Conservation (phyloP, 257 asterid genomes). For the Linderniella brevidens region DNA sequence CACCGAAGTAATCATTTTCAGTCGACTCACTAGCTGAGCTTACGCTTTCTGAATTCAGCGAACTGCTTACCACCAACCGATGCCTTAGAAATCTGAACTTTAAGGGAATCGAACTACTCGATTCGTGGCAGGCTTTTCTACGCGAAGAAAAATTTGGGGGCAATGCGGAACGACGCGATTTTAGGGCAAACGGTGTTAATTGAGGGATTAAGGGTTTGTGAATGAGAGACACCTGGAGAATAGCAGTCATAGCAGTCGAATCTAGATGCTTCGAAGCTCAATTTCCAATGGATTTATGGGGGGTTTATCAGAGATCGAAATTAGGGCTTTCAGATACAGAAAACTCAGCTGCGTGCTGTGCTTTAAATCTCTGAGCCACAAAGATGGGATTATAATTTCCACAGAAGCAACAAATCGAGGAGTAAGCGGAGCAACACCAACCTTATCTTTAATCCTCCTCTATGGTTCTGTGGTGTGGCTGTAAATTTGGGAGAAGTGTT, state of each 20-base stretch:
- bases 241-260: constrained; percentile 11
- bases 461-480: too few relatives aligned
- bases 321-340: too few relatives aligned
- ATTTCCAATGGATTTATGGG: too few relatives aligned
- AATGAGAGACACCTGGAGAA: constrained; percentile 48
- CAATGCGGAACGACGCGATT: constrained; percentile 12
- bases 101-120: constrained; percentile 6
- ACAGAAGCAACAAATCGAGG: too few relatives aligned
- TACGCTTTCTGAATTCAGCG: constrained; percentile 36
- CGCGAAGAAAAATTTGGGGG: constrained; percentile 10
- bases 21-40: constrained; percentile 15
- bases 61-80: constrained; percentile 17
- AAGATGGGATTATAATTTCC: too few relatives aligned
- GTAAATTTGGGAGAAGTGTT: too few relatives aligned
- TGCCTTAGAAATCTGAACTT: constrained; percentile 29
- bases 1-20: constrained; percentile 14
- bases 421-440: too few relatives aligned
- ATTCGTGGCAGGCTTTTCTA: constrained; percentile 9
- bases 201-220: constrained; percentile 23
- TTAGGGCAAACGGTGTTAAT: constrained; percentile 16
- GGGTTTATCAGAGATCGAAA: too few relatives aligned
- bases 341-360: too few relatives aligned
- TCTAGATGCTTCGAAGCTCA: too few relatives aligned
- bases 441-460: too few relatives aligned
- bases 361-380: too few relatives aligned